Percentiles rank a stretch among this genome's conserved stretches.
Conservation (phyloP, 192 early-diverging fungal genomes). For the Backusella circina region DNA sequence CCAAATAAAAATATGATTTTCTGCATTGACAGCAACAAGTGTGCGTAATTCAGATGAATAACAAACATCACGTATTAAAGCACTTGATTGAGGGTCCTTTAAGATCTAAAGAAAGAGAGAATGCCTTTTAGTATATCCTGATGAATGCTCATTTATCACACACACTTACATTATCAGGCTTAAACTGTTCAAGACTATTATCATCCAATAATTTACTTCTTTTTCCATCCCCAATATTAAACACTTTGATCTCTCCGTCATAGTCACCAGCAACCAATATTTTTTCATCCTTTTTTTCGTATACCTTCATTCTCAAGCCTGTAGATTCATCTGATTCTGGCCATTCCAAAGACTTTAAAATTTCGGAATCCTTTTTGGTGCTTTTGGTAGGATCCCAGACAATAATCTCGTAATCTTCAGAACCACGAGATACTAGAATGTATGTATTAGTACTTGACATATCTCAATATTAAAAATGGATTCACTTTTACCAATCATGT, state of each 20-base stretch:
- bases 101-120: not conserved
- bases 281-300: slow-evolving; percentile 16
- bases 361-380: slow-evolving; percentile 34
- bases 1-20: slow-evolving; percentile 27
- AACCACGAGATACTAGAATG: slow-evolving; percentile 39
- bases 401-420: slow-evolving; percentile 42
- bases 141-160: no score
- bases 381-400: slow-evolving; percentile 44
- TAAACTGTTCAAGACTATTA: slow-evolving; percentile 19
- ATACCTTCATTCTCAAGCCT: slow-evolving; percentile 20
- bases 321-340: slow-evolving; percentile 8
- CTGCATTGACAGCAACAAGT: slow-evolving; percentile 21
- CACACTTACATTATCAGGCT: slow-evolving; percentile 15
- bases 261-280: slow-evolving; percentile 27
- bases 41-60: slow-evolving; percentile 3
- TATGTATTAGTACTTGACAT: not conserved
- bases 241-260: slow-evolving; percentile 24
- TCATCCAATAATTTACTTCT: slow-evolving; percentile 15
- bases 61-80: slow-evolving; percentile 25
- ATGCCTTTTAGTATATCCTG: no score
- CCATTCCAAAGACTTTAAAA: slow-evolving; percentile 38
- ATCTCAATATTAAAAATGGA: not conserved
- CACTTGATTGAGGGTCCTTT: not conserved
- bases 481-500: slow-evolving; percentile 5
- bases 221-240: slow-evolving; percentile 19